These are phyloP conservation scores for bread wheat (Triticum aestivum) DNA, from an alignment of 176 grass and related monocot genomes.

Conservation along the genomic window DNA sequence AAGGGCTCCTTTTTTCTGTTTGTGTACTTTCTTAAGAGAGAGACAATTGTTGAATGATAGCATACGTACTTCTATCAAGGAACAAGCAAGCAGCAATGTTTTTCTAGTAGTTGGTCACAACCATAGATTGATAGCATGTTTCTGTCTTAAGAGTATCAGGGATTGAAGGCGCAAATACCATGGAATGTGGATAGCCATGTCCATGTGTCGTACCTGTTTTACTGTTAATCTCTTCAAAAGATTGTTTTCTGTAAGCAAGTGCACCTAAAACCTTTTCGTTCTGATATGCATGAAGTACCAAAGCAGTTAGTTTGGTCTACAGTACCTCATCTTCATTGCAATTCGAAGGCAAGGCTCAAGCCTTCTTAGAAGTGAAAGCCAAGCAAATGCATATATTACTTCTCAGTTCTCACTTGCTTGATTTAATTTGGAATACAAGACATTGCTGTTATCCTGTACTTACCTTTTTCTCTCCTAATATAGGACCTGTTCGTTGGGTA, in stretches of 20 bases:
- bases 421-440: background rate
- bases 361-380: background rate
- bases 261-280: background rate
- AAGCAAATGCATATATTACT: background rate
- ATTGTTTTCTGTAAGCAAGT: background rate
- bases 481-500: background rate
- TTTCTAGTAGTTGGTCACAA: background rate
- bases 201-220: background rate
- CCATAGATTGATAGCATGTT: background rate
- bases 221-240: background rate
- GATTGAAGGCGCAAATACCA: background rate
- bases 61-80: background rate
- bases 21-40: background rate
- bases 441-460: background rate
- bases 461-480: background rate
- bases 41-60: background rate
- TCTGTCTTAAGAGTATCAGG: background rate
- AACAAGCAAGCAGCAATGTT: background rate
- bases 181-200: background rate
- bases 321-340: background rate
- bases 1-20: background rate
- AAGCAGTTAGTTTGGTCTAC: background rate
- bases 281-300: background rate
- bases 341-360: background rate
- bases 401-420: background rate